These are phyloP conservation scores for Tuber brumale DNA, from an alignment of 495 filamentous ascomycete species.

Conservation along the genomic window DNA sequence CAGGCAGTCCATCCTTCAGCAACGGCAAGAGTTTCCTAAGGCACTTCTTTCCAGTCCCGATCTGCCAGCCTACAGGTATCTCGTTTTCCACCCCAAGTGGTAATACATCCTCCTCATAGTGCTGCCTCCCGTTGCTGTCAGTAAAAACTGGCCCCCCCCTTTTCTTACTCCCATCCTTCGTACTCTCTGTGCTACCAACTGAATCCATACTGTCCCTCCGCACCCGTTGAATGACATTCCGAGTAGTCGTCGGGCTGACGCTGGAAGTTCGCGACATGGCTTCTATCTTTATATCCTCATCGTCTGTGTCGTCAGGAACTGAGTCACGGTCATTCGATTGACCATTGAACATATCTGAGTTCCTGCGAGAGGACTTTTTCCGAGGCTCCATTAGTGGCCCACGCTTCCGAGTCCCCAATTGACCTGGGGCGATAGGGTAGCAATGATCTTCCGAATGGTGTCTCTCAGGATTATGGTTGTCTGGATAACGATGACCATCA, in stretches of 20 bases:
- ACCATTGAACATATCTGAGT: conserved; percentile 12
- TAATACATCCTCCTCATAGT: conserved; percentile 39
- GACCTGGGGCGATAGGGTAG: conserved; percentile 8
- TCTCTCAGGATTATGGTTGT: conserved; percentile 9
- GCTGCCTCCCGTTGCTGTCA: conserved; percentile 31
- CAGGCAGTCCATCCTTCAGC: conserved; percentile 37
- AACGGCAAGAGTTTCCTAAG: conserved; percentile 35
- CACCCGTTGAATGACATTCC: conserved; percentile 13
- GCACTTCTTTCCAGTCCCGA: conserved; percentile 38
- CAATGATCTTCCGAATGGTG: conserved; percentile 18
- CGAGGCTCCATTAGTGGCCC: conserved; percentile 10
- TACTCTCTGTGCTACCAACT: conserved; percentile 18
- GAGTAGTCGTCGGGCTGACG: conserved; percentile 24
- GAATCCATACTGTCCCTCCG: conserved; percentile 34
- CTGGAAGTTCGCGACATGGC: conserved; percentile 30
- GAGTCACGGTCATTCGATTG: conserved; percentile 14
- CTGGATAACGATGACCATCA: conserved; percentile 17
- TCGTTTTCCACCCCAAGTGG: conserved; percentile 22
- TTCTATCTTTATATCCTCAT: conserved; percentile 38
- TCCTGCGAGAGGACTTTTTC: conserved; percentile 18
- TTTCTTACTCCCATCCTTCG: conserved; percentile 37
- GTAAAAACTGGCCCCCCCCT: conserved; percentile 36
- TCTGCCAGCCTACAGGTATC: conserved; percentile 35
- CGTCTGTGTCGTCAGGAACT: conserved; percentile 27
- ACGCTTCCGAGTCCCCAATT: conserved; percentile 14